Base-by-base conservation (phyloP, 495 filamentous ascomycete species). In the Xylona heveae region DNA sequence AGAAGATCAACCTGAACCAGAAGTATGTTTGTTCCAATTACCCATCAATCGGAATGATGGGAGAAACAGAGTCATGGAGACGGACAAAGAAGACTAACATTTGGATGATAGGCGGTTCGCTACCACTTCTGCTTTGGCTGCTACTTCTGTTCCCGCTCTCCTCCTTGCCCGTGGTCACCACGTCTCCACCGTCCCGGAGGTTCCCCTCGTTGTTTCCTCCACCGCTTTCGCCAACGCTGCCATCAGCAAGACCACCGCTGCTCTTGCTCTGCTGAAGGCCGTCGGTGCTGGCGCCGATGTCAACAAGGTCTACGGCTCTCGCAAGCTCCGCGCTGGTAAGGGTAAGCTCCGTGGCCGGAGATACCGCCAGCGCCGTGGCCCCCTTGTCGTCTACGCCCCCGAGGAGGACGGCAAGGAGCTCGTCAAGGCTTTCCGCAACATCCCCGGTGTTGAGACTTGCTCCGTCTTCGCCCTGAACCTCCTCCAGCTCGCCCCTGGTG, bases 1-100 rank as follows among this genome's bases (percentile, higher is more conserved):
- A 93, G 64, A 97, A 95, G 78, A 68, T 97, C 75, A 93, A 90
- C 70, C 71, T 88, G 53, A 72, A 71, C 54, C 85, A 97, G 72
- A 88, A 81, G 79, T 83, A 58, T 51, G 70, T 53, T 24, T 29
- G 38, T 17, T 24, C 24, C 25, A 32, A 23, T 9, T 25, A 20
- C 27, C 9, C 26, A 8, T 22, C 4, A 21, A 26, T 9, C 31
- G n/a, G n/a, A n/a, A n/a, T n/a, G n/a, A n/a, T n/a, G n/a, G n/a
- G n/a, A n/a, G n/a, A n/a, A 3, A 19, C 26, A 9, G 34, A 38
- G 5, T 10, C 30, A 18, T 5, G 13, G 19, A n/a, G n/a, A 22
- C 5, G 8, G 28, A 21, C 33, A 33, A 39, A 37, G 15, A 14
- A 13, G 25, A 28, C 5, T 25, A 20, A 38, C 18, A 32, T 6